Evolutionary conservation across 1,139 yeast genomes (phyloP), one percentile per base, ranked within the genome.

Genomic region (Kurtzmaniella quercitrusa): DNA sequence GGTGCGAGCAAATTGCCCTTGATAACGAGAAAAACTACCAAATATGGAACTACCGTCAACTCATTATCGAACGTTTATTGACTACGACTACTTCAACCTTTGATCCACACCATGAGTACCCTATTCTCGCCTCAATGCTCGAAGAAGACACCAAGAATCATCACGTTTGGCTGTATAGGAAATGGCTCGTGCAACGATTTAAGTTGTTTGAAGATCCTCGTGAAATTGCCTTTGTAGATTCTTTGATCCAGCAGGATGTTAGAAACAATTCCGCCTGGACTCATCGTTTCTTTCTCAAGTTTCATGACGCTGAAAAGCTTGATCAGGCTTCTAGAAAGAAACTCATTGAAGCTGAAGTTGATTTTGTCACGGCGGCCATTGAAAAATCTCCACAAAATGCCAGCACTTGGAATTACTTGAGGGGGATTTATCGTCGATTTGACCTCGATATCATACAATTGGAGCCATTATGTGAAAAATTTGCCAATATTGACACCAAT

Each of bases 181-280:
- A 84, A 53, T 89, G 97, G 96, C 64, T 84, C 17, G 82, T 85
- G 16, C 69, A 71, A 30, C 68, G 66, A 49, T 82, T 82, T 52
- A 59, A 67, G 2, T 66, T 79, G 39, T 79, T 61, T 54, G 55
- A 62, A 22, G 66, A 67, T 42, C 60, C 50, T 7, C 61, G 59
- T 33, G 96, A 89, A 55, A 50, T 80, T n/a, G 59, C 56, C 7
- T 84, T 77, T 56, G 72, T 78, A 1, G 70, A 74, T n/a, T 48
- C 51, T 16, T 61, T 78, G 51, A 61, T 94, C 9, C 61, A 64
- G 5, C 55, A 64, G 7, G 99, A 93, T 61, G 77, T 88, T 17
- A 71, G 88, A 53, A 93, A 93, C 64, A 94, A 93, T 60, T 86
- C 96, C 43, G 97, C 95, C 0, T 93, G 99, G 99, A 76, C 82